Base-by-base conservation (phyloP, 140 eudicot genomes). In the Bidens hawaiensis region DNA sequence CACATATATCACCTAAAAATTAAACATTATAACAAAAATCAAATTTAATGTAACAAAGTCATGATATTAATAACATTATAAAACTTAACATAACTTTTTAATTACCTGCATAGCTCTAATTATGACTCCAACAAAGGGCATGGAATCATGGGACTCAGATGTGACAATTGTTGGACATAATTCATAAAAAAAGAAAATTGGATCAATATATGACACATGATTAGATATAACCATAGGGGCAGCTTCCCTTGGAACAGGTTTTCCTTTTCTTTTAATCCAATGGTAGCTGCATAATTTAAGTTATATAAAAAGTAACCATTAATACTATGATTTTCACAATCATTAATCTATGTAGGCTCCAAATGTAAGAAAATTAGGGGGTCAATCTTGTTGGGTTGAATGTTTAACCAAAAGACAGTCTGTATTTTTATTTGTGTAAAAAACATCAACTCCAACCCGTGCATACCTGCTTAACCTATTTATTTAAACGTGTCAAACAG, bases 61-160 rank as follows among this genome's bases (percentile, higher is more conserved):
- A 5, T 38, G 57, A 69, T n/a, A n/a, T n/a, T n/a, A n/a, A n/a
- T n/a, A n/a, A n/a, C n/a, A 36, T 48, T 7, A 58, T 19, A 50
- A 38, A 33, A 54, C 24, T 50, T 6, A 28, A 13, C 25, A 3
- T 24, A 49, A 21, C 15, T 70, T 59, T 2, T 10, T 12, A 1
- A n/a, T 28, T 80, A 91, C 98, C 99, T 93, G 99, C 99, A 93
- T 93, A 48, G 96, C 95, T 80, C 96, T 78, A 64, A 93, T 93
- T 56, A 93, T 93, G 77, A 94, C 90, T 73, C 99, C 99, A n/a
- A 93, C 96, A 25, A 93, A 76, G 17, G 99, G 99, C 93, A 82
- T 79, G 36, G 99, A 82, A 75, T 88, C 99, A 81, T 93, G 99
- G 75, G 99, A 87, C 58, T 93, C 99, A 1, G 96, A 80, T 38